These are phyloP conservation scores for baker's yeast (Saccharomyces cerevisiae) DNA, from an alignment of 805 yeast species.

Conservation along the genomic window DNA sequence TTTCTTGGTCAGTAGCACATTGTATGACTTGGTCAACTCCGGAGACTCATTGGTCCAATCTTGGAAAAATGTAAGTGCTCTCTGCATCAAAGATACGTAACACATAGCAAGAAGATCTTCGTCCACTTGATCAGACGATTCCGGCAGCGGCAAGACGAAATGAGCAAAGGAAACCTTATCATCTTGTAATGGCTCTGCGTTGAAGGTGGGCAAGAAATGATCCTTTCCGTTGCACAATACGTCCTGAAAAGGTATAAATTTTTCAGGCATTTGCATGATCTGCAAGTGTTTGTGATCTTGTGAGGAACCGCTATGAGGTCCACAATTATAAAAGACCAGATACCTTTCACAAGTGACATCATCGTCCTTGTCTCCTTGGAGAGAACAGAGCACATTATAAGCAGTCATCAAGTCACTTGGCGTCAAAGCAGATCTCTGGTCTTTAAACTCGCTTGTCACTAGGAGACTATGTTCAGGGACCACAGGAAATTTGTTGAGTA, in stretches of 20 bases:
- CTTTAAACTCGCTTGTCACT: conserved; percentile 64
- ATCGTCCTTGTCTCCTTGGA: conserved; percentile 37
- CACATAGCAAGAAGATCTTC: conserved; percentile 57
- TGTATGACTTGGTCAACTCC: conserved; percentile 50
- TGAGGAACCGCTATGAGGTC: conserved; percentile 86
- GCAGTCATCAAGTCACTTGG: conserved; percentile 62
- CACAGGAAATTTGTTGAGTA: conserved; percentile 83
- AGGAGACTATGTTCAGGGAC: conserved; percentile 70
- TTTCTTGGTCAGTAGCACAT: conserved; percentile 68
- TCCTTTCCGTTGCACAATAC: conserved; percentile 34
- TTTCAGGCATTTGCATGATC: conserved; percentile 61
- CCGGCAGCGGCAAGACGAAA: conserved; percentile 60
- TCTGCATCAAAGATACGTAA: conserved; percentile 64
- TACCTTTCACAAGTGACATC: conserved; percentile 37
- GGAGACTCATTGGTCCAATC: conserved; percentile 34
- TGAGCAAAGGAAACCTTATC: conserved; percentile 71
- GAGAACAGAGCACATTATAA: conserved; percentile 43
- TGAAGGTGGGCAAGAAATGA: conserved; percentile 46
- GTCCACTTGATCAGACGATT: conserved; percentile 36
- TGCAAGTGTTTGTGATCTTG: conserved; percentile 91
- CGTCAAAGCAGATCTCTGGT: conserved; percentile 64
- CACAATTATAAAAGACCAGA: conserved; percentile 84
- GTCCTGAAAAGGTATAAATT: conserved; percentile 53
- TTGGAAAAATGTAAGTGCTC: conserved; percentile 58
- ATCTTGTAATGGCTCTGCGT: conserved; percentile 54